Evolutionary conservation across 2,329 filamentous ascomycete species (phyloP), one percentile per base, ranked within the genome.

Genomic region (Aspergillus neoniger): DNA sequence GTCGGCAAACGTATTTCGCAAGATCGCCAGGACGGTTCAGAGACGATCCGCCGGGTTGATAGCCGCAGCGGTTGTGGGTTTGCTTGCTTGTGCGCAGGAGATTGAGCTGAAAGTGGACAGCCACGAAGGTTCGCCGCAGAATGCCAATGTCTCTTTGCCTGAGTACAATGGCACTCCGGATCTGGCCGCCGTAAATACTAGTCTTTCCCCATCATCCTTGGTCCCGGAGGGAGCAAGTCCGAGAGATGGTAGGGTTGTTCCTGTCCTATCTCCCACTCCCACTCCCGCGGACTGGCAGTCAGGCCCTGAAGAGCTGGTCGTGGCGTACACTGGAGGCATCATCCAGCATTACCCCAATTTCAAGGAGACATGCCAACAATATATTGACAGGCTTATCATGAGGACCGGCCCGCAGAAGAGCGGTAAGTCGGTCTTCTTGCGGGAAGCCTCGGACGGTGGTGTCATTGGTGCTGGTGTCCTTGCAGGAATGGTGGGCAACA

Each of bases 331-430:
- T 0, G 91, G 91, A 32, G 89, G 90, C 6, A 92, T 90, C 69
- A 93, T 93, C 61, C 85, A 87, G n/a, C 86, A 91, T 69, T 92
- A 92, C 69, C 90, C 91, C 51, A 84, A 90, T 67, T 92, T 91
- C 74, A 80, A 91, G 44, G 76, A 80, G 48, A 88, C 89, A 67
- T 91, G 88, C 65, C 89, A 92, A 73, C 69, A 76, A 14, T 90
- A 90, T 70, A 81, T 93, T 53, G 86, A 91, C 62, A 75, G 77
- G 4, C 72, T 85, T 14, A 79, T 84, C 19, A 79, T 80, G 76
- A 70, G 76, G 36, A 78, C 76, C 19, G 76, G 77, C 19, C 77
- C 76, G 14, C 77, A 79, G 38, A 76, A 79, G 43, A 80, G 79
- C 28, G 75, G 75, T 6, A 83, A 83, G 63, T 79, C 77, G 30